A percentile compares a stretch with the other conserved stretches of the same genome.
phyloP scores from a whole-genome alignment of 108 stramenopile genomes.

The Pseudonitzschia multistriata region DNA sequence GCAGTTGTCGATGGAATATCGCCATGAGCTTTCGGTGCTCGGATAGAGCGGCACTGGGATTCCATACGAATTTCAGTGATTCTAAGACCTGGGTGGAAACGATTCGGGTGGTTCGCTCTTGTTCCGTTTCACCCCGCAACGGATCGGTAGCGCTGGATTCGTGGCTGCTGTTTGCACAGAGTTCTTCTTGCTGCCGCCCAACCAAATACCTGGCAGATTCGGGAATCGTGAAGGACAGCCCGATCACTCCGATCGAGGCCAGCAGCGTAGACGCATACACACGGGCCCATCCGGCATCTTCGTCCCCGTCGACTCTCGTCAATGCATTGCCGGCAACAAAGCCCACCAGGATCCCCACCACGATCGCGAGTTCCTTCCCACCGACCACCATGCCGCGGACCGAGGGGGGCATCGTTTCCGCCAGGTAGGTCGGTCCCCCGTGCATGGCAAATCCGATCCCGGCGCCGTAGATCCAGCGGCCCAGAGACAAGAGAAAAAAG shows the following conservation, averaged over 20 bases:
- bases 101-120: not conserved
- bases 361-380: slow-evolving; percentile 68
- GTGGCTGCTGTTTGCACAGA: not conserved
- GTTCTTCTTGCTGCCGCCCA: not conserved
- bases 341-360: slow-evolving; percentile 60
- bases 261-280: slow-evolving; percentile 22
- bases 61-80: slow-evolving; percentile 33
- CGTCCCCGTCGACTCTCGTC: not conserved
- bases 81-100: slow-evolving; percentile 26
- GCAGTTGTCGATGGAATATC: not conserved
- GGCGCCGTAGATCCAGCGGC: slow-evolving; percentile 49
- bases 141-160: not conserved
- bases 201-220: slow-evolving; percentile 28
- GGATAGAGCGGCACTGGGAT: not conserved
- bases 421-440: slow-evolving; percentile 60
- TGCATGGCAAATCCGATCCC: slow-evolving; percentile 68
- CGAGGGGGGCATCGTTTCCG: slow-evolving; percentile 51
- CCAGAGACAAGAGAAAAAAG: slow-evolving; percentile 34
- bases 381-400: slow-evolving; percentile 58
- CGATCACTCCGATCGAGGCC: slow-evolving; percentile 5
- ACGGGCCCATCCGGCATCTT: slow-evolving; percentile 16
- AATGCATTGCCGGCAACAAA: slow-evolving; percentile 43
- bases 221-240: slow-evolving; percentile 14
- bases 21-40: slow-evolving; percentile 1
- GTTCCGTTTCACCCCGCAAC: not conserved